These are phyloP conservation scores for Neophaeococcomyces aloes DNA, from an alignment of 2,329 filamentous ascomycete species.

Conservation along the genomic window DNA sequence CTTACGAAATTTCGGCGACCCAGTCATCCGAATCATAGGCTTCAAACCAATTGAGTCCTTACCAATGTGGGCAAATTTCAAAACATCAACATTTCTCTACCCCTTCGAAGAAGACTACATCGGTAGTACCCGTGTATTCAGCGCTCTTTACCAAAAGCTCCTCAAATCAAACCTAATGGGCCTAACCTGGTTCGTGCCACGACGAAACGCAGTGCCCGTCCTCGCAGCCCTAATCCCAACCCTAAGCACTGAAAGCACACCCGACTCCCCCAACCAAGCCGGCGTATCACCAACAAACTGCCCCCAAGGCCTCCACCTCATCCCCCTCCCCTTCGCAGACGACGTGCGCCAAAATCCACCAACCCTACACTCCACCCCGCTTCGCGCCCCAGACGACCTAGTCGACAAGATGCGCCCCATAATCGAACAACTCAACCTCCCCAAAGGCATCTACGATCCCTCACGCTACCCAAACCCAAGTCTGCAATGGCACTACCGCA, in stretches of 20 bases:
- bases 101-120: constrained; percentile 83
- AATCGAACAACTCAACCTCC: constrained; percentile 74
- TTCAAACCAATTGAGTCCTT: constrained; percentile 74
- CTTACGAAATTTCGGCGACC: constrained; percentile 69
- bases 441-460: constrained; percentile 74
- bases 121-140: constrained; percentile 86
- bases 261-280: constrained; percentile 15
- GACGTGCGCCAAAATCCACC: constrained; percentile 70
- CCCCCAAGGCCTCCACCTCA: constrained; percentile 36
- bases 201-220: constrained; percentile 66
- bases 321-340: constrained; percentile 79
- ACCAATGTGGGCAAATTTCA: constrained; percentile 73
- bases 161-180: constrained; percentile 68
- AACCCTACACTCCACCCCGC: constrained; percentile 33
- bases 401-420: constrained; percentile 73
- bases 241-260: constrained; percentile 10
- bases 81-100: constrained; percentile 85
- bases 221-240: constrained; percentile 68
- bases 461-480: constrained; percentile 82
- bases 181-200: constrained; percentile 79
- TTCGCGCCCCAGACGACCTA: constrained; percentile 56
- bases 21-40: constrained; percentile 77
- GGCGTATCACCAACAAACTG: constrained; percentile 17
- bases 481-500: constrained; percentile 94
- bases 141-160: constrained; percentile 80